phyloP scores from a whole-genome alignment of 805 yeast genomes.

The Candida stauntonica region DNA sequence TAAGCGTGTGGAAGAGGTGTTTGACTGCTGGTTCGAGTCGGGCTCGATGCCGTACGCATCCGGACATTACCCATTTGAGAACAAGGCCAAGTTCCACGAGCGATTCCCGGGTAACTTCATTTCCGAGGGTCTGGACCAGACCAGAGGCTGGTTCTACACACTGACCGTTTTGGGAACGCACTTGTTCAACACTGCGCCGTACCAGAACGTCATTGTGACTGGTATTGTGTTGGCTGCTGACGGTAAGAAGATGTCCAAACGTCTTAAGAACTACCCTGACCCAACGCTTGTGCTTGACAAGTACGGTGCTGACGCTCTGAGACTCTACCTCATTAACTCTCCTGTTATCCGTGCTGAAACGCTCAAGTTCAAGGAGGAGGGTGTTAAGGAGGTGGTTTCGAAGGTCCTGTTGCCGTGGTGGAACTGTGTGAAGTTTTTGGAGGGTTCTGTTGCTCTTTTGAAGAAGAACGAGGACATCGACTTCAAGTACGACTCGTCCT shows the following conservation, averaged over 20 bases:
- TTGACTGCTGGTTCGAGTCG: slow-evolving; percentile 99
- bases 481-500: slow-evolving; percentile 64
- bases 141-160: slow-evolving; percentile 99
- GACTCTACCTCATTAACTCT: slow-evolving; percentile 93
- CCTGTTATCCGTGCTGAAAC: slow-evolving; percentile 97
- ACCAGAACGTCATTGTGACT: slow-evolving; percentile 88
- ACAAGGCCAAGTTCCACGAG: slow-evolving; percentile 58
- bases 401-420: slow-evolving; percentile 98
- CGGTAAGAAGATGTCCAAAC: slow-evolving; percentile 99
- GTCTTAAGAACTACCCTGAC: slow-evolving; percentile 97
- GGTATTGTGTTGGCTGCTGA: slow-evolving; percentile 97
- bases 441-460: slow-evolving; percentile 84
- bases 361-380: slow-evolving; percentile 95
- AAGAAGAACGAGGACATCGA: slow-evolving; percentile 69
- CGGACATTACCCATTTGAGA: slow-evolving; percentile 94
- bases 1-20: slow-evolving; percentile 93
- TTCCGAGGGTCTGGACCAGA: slow-evolving; percentile 98
- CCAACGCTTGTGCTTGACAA: slow-evolving; percentile 75
- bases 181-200: slow-evolving; percentile 87
- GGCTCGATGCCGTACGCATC: slow-evolving; percentile 99
- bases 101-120: slow-evolving; percentile 97
- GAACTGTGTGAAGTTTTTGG: slow-evolving; percentile 95
- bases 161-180: slow-evolving; percentile 94
- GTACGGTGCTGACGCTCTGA: slow-evolving; percentile 97
- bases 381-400: slow-evolving; percentile 96